Evolutionary conservation across 148 eudicot genomes (phyloP), one percentile per base, ranked within the genome.

Genomic region (Chenopodium album): DNA sequence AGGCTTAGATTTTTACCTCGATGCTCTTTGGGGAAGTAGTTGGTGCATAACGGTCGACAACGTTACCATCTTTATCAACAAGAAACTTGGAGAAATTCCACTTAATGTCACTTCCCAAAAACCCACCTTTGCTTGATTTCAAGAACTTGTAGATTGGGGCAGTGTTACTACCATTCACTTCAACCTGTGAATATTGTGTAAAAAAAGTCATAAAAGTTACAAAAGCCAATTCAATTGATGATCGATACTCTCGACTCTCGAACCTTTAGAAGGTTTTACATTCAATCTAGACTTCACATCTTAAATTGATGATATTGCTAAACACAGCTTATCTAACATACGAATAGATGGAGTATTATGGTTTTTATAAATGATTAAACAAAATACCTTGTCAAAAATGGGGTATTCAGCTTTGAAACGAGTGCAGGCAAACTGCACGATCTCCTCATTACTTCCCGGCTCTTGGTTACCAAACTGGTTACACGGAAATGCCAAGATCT

Each of bases 71-170:
- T 78, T 86, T 85, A 46, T 95, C 90, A 4, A 93, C 90, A 31
- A 95, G 86, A 80, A 95, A 95, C 87, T 95, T 95, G 9, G 95
- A 85, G 87, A 95, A 93, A 77, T 94, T 95, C 98, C 98, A 93
- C 76, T 93, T 92, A 82, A 95, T 89, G 71, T 87, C 83, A 44
- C 92, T 94, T 47, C 98, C 97, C 7, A 95, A 79, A 74, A 93
- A 64, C 62, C 98, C 92, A 34, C 95, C 93, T 87, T 93, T 90
- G 85, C 85, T 87, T 7, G 89, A 86, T 84, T 92, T 92, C 85
- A 93, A 78, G 87, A 80, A 95, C 86, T 95, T 93, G 84, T 91
- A 95, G 9, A 95, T 50, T 2, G 98, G 96, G 73, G 91, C 89
- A 29, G 96, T 88, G 64, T 84, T 85, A 9, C 76, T n/a, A 28